Evolutionary conservation across 1,284 basidiomycete species (phyloP), one percentile per base, ranked within the genome.

Genomic region (Lentinula novae-zelandiae): DNA sequence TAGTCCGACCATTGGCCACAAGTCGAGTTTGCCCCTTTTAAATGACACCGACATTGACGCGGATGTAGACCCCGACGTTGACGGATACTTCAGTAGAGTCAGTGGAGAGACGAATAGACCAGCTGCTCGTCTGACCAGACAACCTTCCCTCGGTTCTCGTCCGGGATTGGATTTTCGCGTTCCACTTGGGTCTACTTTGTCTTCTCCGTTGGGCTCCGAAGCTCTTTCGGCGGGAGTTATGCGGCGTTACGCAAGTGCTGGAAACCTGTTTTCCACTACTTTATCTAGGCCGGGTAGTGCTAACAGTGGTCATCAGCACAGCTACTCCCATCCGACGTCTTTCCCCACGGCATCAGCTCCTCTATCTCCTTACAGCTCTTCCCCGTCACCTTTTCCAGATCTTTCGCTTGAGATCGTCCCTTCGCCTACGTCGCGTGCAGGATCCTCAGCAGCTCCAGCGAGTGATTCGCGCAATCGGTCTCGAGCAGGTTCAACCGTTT

Each of bases 181-280:
- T 7, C 48, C 44, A 15, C 20, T 39, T 27, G 53, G 53, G 12
- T 39, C 36, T 27, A 20, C 12, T 10, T 12, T n/a, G 10, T 38
- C 57, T 15, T 17, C 31, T 8, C 34, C 22, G 13, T 33, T 52
- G 48, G 27, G 34, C 31, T 39, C 56, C 20, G 53, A 54, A 31
- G n/a, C 39, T n/a, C 7, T 36, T 38, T 39, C 31, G 34, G n/a
- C 33, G 33, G 34, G 44, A 12, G 48, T 58, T 39, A 40, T 60
- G 20, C 60, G 60, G 22, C 44, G 54, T 20, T 61, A 61, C 31
- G 60, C 60, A 33, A 56, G 53, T 27, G 53, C 60, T 7, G 60
- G 60, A 15, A 57, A 61, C 20, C 49, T 61, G n/a, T 36, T 61
- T 38, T 50, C 44, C 36, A 27, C 13, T 22, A 13, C 58, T 22